These are phyloP conservation scores for Trichocomaceae sp. DNA, from an alignment of 2,329 filamentous ascomycete genomes.

Conservation along the genomic window DNA sequence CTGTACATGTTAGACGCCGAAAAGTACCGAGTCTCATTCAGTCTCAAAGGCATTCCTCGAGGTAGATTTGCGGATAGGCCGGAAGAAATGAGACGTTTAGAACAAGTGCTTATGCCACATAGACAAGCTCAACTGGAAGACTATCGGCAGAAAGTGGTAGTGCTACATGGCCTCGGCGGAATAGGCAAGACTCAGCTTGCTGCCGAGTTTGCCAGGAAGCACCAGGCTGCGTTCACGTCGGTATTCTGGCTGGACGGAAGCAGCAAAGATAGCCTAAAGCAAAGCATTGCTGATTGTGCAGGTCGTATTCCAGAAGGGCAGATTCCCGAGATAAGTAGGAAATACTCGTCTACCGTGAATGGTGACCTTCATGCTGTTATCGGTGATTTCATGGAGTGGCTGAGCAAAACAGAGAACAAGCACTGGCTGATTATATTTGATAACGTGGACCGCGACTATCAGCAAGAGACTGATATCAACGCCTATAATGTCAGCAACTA, in stretches of 20 bases:
- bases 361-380: neutral
- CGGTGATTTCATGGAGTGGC: slow-evolving; percentile 14
- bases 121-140: neutral
- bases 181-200: slow-evolving; percentile 44
- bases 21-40: slow-evolving; percentile 6
- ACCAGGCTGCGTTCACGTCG: slow-evolving; percentile 33
- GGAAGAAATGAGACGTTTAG: slow-evolving; percentile 7
- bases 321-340: slow-evolving; percentile 1
- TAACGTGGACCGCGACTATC: slow-evolving; percentile 5
- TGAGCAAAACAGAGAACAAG: slow-evolving; percentile 1
- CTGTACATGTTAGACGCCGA: neutral
- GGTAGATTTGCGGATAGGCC: slow-evolving; percentile 6
- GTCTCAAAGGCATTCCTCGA: slow-evolving; percentile 8
- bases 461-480: slow-evolving; percentile 1
- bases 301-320: slow-evolving; percentile 1
- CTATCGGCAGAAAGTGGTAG: slow-evolving; percentile 5
- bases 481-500: slow-evolving; percentile 10
- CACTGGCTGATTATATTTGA: slow-evolving; percentile 12
- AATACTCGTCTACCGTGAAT: neutral
- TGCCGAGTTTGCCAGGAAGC: slow-evolving; percentile 30
- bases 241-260: slow-evolving; percentile 42
- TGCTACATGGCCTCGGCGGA: slow-evolving; percentile 37
- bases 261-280: slow-evolving; percentile 31
- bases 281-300: slow-evolving; percentile 19
- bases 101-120: neutral